These are phyloP conservation scores for Saccharomycopsis schoenii DNA, from an alignment of 805 yeast genomes.

Conservation along the genomic window DNA sequence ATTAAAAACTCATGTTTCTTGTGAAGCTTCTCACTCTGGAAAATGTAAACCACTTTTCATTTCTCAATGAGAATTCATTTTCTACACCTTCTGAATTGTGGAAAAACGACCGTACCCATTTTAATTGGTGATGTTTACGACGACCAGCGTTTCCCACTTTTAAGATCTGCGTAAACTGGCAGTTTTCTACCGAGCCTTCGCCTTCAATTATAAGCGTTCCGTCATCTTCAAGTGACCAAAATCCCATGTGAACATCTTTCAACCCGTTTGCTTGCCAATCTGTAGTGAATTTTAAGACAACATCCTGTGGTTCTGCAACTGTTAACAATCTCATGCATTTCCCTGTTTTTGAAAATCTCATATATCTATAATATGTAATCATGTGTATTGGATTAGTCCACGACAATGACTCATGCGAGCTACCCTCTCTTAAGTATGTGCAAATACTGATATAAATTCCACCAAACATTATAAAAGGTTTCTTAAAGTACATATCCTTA, in stretches of 20 bases:
- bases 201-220: conserved; percentile 29
- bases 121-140: conserved; percentile 55
- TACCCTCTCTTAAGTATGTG: conserved; percentile 76
- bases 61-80: conserved; percentile 46
- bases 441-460: conserved; percentile 85
- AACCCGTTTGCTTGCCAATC: conserved; percentile 24
- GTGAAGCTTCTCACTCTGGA: conserved; percentile 38
- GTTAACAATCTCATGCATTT: conserved; percentile 60
- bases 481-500: conserved; percentile 42
- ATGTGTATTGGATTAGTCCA: conserved; percentile 72
- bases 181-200: conserved; percentile 40
- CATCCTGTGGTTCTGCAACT: conserved; percentile 56
- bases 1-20: neutral
- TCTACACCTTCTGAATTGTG: conserved; percentile 46
- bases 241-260: conserved; percentile 37
- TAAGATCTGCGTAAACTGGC: conserved; percentile 53
- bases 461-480: conserved; percentile 71
- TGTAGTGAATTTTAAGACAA: conserved; percentile 46
- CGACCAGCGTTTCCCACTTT: conserved; percentile 51
- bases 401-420: conserved; percentile 51
- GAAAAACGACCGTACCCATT: conserved; percentile 60
- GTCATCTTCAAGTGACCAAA: conserved; percentile 47
- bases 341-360: conserved; percentile 75
- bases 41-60: conserved; percentile 75
- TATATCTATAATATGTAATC: conserved; percentile 80